A percentile compares a stretch with the other conserved stretches of the same genome.
Conservation (phyloP, 1,284 basidiomycete genomes). For the Mycosarcoma maydis region DNA sequence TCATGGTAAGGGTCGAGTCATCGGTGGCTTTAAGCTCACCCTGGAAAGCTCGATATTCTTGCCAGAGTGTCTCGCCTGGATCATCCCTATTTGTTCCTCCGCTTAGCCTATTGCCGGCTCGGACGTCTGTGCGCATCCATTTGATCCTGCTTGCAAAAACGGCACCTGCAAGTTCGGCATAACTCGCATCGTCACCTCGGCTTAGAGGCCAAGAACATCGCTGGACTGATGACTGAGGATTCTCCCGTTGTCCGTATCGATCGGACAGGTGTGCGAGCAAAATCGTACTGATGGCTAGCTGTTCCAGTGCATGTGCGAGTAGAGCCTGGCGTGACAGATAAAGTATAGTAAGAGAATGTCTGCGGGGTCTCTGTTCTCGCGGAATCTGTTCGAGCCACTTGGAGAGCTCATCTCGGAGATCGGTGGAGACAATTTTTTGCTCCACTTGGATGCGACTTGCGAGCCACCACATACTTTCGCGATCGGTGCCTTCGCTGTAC, state of each 20-base stretch:
- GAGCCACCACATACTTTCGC: constrained; percentile 45
- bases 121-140: constrained; percentile 21
- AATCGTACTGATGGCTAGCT: constrained; percentile 20
- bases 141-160: constrained; percentile 31
- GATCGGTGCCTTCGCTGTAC: constrained; percentile 70
- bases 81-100: background rate
- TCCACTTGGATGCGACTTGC: constrained; percentile 40
- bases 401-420: constrained; percentile 32
- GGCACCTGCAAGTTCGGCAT: constrained; percentile 11
- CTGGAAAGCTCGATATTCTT: constrained; percentile 17
- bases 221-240: background rate
- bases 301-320: constrained; percentile 29
- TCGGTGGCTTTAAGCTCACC: constrained; percentile 1
- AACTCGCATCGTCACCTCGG: constrained; percentile 1
- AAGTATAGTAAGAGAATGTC: constrained; percentile 9
- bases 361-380: constrained; percentile 9
- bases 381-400: constrained; percentile 8
- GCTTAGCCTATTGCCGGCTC: background rate
- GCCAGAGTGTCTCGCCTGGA: constrained; percentile 23
- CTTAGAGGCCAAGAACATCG: constrained; percentile 5
- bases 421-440: constrained; percentile 31
- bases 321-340: constrained; percentile 31
- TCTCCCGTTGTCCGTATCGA: background rate
- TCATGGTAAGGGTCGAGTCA: background rate
- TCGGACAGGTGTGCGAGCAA: constrained; percentile 15